phyloP scores from a whole-genome alignment of 345 rosid genomes.

The Limnanthes douglasii region DNA sequence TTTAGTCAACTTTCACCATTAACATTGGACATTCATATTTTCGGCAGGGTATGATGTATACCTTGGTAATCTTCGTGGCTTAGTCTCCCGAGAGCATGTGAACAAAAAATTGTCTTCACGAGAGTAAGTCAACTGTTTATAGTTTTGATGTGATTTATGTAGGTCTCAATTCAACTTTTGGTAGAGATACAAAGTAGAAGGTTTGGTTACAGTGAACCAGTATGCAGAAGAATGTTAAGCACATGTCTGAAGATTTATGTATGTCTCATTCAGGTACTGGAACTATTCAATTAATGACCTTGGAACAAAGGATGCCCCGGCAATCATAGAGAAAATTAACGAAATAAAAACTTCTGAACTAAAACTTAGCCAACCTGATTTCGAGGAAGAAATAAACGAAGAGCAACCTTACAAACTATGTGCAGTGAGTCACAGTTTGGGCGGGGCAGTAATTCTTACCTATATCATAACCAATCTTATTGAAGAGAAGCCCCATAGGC shows the following conservation, averaged over 20 bases:
- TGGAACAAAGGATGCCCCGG: slow-evolving; percentile 88
- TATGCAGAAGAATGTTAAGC: too few species aligned
- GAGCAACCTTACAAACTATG: slow-evolving; percentile 79
- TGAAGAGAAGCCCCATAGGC: slow-evolving; percentile 67
- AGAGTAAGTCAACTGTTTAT: slow-evolving; percentile 33
- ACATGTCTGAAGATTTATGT: slow-evolving; percentile 3
- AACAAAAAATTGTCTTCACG: slow-evolving; percentile 69
- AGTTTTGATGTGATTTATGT: background rate
- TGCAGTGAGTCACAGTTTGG: slow-evolving; percentile 86
- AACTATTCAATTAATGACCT: slow-evolving; percentile 84
- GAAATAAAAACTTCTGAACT: slow-evolving; percentile 74
- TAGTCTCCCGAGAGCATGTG: slow-evolving; percentile 82
- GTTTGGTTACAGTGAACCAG: too few species aligned
- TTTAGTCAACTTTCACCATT: background rate
- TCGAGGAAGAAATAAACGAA: slow-evolving; percentile 29
- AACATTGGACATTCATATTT: slow-evolving; percentile 5
- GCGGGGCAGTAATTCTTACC: slow-evolving; percentile 91
- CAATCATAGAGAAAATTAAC: slow-evolving; percentile 86
- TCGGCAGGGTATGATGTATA: slow-evolving; percentile 82
- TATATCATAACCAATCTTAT: slow-evolving; percentile 47
- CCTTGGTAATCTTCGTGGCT: slow-evolving; percentile 89
- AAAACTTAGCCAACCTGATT: slow-evolving; percentile 40
- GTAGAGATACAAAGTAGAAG: too few species aligned
- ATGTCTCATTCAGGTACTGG: slow-evolving; percentile 62
- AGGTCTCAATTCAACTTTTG: background rate